These are phyloP conservation scores for Plantago coronopus DNA, from an alignment of 305 asterid genomes.

Conservation along the genomic window DNA sequence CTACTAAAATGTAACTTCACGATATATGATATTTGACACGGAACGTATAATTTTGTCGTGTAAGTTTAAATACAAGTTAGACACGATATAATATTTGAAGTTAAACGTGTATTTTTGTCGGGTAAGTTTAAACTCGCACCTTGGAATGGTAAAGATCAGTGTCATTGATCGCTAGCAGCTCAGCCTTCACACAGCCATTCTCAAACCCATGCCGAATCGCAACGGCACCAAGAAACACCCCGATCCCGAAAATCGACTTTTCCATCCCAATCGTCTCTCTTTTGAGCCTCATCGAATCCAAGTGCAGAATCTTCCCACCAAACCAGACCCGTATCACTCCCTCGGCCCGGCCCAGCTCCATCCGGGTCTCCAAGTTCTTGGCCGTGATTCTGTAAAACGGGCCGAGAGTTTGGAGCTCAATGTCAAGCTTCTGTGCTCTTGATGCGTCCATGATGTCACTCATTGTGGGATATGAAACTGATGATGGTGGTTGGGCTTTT, in stretches of 20 bases:
- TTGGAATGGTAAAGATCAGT: constrained; percentile 73
- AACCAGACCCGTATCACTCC: constrained; percentile 78
- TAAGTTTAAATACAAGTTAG: too few relatives aligned
- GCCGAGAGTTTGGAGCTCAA: constrained; percentile 61
- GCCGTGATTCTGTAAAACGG: constrained; percentile 87
- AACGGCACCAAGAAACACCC: constrained; percentile 85
- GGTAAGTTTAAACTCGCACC: too few relatives aligned
- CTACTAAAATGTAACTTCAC: too few relatives aligned
- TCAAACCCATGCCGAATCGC: constrained; percentile 79
- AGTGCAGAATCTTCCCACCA: constrained; percentile 71
- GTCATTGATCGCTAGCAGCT: constrained; percentile 89
- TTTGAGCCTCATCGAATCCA: constrained; percentile 65
- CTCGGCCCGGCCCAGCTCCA: constrained; percentile 72
- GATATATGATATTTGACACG: too few relatives aligned
- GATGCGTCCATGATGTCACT: constrained; percentile 67
- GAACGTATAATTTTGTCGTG: too few relatives aligned
- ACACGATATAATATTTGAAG: not conserved
- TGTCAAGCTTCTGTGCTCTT: constrained; percentile 61
- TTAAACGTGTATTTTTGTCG: too few relatives aligned
- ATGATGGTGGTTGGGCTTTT: not conserved
- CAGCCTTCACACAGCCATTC: constrained; percentile 70
- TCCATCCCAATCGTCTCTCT: constrained; percentile 73
- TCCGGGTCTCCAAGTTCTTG: constrained; percentile 35
- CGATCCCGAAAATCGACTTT: constrained; percentile 86
- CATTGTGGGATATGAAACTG: constrained; percentile 56